These are phyloP conservation scores for Silene conica DNA, from an alignment of 148 eudicot species.

Conservation along the genomic window DNA sequence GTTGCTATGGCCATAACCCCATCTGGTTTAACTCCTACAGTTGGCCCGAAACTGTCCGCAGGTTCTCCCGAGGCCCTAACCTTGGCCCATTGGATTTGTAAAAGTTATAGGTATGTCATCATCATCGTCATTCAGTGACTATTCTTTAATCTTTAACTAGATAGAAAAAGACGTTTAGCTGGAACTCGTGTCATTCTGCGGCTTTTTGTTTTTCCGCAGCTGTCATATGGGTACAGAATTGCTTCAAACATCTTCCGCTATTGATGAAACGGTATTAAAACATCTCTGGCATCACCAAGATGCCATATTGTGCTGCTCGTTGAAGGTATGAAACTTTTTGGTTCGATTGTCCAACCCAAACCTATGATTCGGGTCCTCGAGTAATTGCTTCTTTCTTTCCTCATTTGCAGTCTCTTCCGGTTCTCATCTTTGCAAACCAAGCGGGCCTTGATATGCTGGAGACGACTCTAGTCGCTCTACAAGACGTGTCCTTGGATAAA, in stretches of 20 bases:
- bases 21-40: slow-evolving; percentile 53
- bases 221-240: slow-evolving; percentile 69
- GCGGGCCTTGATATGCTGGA: slow-evolving; percentile 98
- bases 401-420: slow-evolving; percentile 68
- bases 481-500: slow-evolving; percentile 80
- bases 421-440: slow-evolving; percentile 88
- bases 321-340: slow-evolving; percentile 49
- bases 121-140: not conserved
- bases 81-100: slow-evolving; percentile 89
- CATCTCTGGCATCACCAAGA: slow-evolving; percentile 94
- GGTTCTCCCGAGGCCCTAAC: slow-evolving; percentile 88
- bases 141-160: not conserved
- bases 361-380: too few species aligned
- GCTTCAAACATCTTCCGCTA: slow-evolving; percentile 48
- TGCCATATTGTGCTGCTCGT: slow-evolving; percentile 91
- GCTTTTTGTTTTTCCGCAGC: slow-evolving; percentile 29
- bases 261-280: slow-evolving; percentile 62
- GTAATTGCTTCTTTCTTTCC: slow-evolving; percentile 1
- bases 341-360: too few species aligned
- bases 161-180: not conserved
- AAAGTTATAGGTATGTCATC: slow-evolving; percentile 66
- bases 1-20: slow-evolving; percentile 89
- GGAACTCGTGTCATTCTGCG: not conserved
- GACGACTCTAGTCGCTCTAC: slow-evolving; percentile 87
- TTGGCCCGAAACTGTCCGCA: slow-evolving; percentile 68